Evolutionary conservation across 345 rosid species (phyloP).

Genomic region (Balakata baccata): DNA sequence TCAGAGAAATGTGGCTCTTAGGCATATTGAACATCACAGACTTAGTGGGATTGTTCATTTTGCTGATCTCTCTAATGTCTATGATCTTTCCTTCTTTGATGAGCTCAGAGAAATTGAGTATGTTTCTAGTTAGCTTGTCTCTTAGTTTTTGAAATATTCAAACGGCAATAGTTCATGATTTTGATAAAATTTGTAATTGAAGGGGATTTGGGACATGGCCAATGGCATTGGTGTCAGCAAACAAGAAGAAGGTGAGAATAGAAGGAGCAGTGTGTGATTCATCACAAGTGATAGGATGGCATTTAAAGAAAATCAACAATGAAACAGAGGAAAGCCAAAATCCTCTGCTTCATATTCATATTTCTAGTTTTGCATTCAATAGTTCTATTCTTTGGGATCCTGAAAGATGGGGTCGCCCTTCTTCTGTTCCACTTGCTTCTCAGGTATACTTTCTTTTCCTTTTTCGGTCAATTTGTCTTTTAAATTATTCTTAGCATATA

Average conservation of each 20-base stretch:
- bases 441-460: conserved; percentile 17
- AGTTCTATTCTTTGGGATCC: conserved; percentile 87
- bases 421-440: conserved; percentile 22
- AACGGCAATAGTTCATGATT: too few relatives aligned
- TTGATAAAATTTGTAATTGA: background rate
- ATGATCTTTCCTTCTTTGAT: conserved; percentile 78
- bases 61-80: conserved; percentile 64
- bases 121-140: conserved; percentile 7
- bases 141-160: too few relatives aligned
- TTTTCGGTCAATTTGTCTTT: background rate
- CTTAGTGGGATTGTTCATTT: conserved; percentile 81
- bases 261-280: conserved; percentile 88
- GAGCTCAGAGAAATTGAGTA: conserved; percentile 80
- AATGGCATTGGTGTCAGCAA: conserved; percentile 60
- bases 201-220: conserved; percentile 96
- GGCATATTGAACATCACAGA: conserved; percentile 74
- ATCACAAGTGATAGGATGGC: conserved; percentile 89
- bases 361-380: conserved; percentile 50
- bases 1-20: conserved; percentile 70
- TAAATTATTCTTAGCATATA: background rate
- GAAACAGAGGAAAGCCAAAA: conserved; percentile 30
- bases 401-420: conserved; percentile 80
- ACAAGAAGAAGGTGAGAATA: conserved; percentile 56
- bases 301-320: conserved; percentile 47
- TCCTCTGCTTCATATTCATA: conserved; percentile 31